Evolutionary conservation across 352 stramenopile genomes (phyloP).

Genomic region (Globisporangium carolinianum): DNA sequence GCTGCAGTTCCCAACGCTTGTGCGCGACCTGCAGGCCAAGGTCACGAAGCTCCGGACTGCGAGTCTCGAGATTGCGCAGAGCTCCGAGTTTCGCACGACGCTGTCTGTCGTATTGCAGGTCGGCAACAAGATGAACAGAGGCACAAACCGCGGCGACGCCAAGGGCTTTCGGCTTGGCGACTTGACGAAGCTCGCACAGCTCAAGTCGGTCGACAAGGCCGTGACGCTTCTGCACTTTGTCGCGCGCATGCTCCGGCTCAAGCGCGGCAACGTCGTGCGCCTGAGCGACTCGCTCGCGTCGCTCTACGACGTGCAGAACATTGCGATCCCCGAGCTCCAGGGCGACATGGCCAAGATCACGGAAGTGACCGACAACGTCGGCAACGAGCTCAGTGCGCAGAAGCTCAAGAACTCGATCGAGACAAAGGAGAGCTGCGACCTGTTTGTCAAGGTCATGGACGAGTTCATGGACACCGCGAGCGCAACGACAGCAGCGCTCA

Average conservation of each 20-base stretch:
- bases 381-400: slow-evolving; percentile 55
- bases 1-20: slow-evolving; percentile 53
- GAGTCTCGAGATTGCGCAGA: slow-evolving; percentile 53
- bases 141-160: slow-evolving; percentile 54
- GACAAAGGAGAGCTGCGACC: slow-evolving; percentile 47
- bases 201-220: slow-evolving; percentile 56
- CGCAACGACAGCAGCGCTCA: slow-evolving; percentile 22
- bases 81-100: slow-evolving; percentile 60
- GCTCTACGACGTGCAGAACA: slow-evolving; percentile 72
- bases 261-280: slow-evolving; percentile 56
- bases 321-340: slow-evolving; percentile 66
- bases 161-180: slow-evolving; percentile 66
- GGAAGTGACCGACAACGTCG: slow-evolving; percentile 55
- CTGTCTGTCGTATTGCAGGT: slow-evolving; percentile 69
- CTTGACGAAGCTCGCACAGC: slow-evolving; percentile 59
- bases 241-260: slow-evolving; percentile 55
- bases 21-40: slow-evolving; percentile 63
- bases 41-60: slow-evolving; percentile 51
- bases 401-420: slow-evolving; percentile 75
- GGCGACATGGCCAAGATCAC: slow-evolving; percentile 59
- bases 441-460: slow-evolving; percentile 61
- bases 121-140: slow-evolving; percentile 84
- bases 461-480: slow-evolving; percentile 45
- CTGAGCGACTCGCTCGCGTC: slow-evolving; percentile 56
- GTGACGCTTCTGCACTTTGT: slow-evolving; percentile 73